Percentiles rank a stretch among this genome's conserved stretches.
Conservation (phyloP, 2,329 filamentous ascomycete species). For the Cercospora beticola region DNA sequence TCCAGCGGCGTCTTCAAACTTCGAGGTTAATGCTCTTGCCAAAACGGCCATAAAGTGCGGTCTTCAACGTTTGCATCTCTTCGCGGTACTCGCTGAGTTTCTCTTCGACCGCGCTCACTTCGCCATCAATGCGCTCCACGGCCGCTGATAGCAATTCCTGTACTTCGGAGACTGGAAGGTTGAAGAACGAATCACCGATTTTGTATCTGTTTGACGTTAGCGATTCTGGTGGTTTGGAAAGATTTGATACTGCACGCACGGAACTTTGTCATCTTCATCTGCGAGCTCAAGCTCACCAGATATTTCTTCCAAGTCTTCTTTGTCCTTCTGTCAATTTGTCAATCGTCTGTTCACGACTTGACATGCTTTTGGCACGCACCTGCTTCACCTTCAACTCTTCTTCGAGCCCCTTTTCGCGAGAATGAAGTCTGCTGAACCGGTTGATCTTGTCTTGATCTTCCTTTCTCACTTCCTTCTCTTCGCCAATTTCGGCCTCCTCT, state of each 20-base stretch:
- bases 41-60: constrained; percentile 89
- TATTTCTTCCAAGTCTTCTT: constrained; percentile 94
- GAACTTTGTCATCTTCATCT: constrained; percentile 90
- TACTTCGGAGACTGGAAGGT: constrained; percentile 77
- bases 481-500: constrained; percentile 73
- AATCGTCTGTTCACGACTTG: neutral
- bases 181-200: constrained; percentile 93
- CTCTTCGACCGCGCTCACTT: constrained; percentile 74
- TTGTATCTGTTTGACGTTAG: constrained; percentile 68
- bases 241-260: constrained; percentile 57
- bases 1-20: constrained; percentile 46
- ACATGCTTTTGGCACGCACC: constrained; percentile 51
- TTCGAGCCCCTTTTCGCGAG: constrained; percentile 74
- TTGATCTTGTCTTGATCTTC: constrained; percentile 99
- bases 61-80: constrained; percentile 87
- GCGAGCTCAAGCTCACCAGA: constrained; percentile 87
- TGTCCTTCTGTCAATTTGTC: constrained; percentile 74
- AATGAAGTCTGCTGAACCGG: constrained; percentile 90
- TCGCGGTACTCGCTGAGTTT: constrained; percentile 72
- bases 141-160: constrained; percentile 78
- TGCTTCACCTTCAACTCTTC: constrained; percentile 78
- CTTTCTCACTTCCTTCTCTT: constrained; percentile 89
- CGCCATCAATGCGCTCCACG: constrained; percentile 70
- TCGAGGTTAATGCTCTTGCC: constrained; percentile 97
- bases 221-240: neutral